Base-by-base conservation (phyloP, 192 early-diverging fungal genomes). In the Dimargaris cristalligena region DNA sequence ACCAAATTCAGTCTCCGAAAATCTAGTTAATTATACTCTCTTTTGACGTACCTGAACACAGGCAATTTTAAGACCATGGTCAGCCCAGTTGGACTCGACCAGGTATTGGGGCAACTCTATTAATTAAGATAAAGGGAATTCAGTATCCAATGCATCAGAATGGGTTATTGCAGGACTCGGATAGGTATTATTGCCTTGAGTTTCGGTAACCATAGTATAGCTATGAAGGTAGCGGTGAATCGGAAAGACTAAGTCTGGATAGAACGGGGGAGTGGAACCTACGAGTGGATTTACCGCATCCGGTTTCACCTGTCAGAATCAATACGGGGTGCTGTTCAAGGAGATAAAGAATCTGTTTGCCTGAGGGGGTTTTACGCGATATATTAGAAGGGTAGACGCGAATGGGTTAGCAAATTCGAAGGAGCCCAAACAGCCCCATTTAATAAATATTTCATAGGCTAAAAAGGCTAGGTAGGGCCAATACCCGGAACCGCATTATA, bases 261-360 rank as follows among this genome's bases (percentile, higher is more conserved):
- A 47, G 20, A 1, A 22, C 46, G 25, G 46, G 25, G 46, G 46
- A 47, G 20, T 25, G 46, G 20, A 22, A 47, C 50, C 28, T 52
- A 52, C 50, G 50, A 25, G 50, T 52, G 22, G 50, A 9, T 52
- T 52, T 52, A 52, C 50, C 50, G 28, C 50, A 52, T 18, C 50
- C 50, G 50, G 50, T 16, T 26, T 52, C 25, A 2, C 50, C 50
- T 8, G 23, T 52, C 16, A 52, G 22, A 0, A 52, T 14, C 13
- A 52, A 2, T 1, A 30, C 50, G 14, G 50, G 30, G 30, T 52
- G 30, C 16, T 52, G 50, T 30, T 52, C 50, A 14, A 52, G 26
- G 14, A 52, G 50, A 26, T 52, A 52, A 11, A 52, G 25, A 26
- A 52, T 29, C 28, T 52, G 50, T 23, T 52, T 26, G 23, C 50